A percentile compares a stretch with the other conserved stretches of the same genome.
Conservation (phyloP, 768 basidiomycete species). For the Dioszegia crocea region DNA sequence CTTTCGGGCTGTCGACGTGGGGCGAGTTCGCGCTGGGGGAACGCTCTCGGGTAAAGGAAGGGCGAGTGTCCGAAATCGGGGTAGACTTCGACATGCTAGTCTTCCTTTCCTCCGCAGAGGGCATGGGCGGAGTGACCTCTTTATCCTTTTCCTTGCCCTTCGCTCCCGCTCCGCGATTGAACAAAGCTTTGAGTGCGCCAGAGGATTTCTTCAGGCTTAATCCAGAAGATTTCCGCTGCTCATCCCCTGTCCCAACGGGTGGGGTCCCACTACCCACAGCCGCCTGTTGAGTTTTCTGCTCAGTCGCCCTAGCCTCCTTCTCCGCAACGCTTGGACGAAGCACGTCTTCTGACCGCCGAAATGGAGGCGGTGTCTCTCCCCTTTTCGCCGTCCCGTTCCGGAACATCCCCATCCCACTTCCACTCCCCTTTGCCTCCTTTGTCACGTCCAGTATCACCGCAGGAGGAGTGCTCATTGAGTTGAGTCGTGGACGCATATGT, state of each 20-base stretch:
- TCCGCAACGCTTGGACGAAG: background rate
- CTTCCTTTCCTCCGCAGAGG: constrained; percentile 13
- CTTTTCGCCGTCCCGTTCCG: background rate
- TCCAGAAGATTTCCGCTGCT: constrained; percentile 31
- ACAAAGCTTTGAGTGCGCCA: constrained; percentile 43
- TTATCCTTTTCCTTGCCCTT: constrained; percentile 41
- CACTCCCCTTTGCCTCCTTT: background rate
- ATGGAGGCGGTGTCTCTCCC: constrained; percentile 15
- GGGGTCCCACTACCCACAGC: constrained; percentile 18
- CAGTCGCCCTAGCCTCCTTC: constrained; percentile 25
- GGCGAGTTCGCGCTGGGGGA: constrained; percentile 4
- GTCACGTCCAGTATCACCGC: constrained; percentile 11
- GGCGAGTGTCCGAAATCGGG: constrained; percentile 1
- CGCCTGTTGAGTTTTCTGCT: constrained; percentile 17
- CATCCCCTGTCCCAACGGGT: background rate
- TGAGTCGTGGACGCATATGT: constrained; percentile 13
- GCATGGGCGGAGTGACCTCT: constrained; percentile 21
- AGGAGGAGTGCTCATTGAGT: constrained; percentile 30
- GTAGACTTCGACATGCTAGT: constrained; percentile 11
- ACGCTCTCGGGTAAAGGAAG: constrained; percentile 11
- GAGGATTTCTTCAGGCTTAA: constrained; percentile 44
- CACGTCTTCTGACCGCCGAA: constrained; percentile 32
- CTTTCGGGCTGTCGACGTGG: background rate
- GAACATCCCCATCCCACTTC: constrained; percentile 6
- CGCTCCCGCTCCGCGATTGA: constrained; percentile 31